Evolutionary conservation across 208 protist genomes (phyloP).

Genomic region (Crithidia mellificae): DNA sequence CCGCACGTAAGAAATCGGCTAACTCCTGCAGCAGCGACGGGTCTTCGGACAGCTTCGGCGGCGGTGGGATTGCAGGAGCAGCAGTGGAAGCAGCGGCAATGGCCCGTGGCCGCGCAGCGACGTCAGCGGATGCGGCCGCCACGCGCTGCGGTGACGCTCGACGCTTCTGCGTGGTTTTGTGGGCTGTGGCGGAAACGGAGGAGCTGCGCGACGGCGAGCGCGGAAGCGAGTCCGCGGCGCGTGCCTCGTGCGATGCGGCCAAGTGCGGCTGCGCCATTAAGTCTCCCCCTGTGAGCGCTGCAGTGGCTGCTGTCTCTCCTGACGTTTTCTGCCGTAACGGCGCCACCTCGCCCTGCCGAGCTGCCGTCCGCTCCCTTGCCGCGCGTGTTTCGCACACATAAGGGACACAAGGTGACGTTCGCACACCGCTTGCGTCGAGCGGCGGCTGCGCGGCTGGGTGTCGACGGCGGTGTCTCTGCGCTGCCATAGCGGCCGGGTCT

Average conservation of each 20-base stretch:
- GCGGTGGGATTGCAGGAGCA: background rate
- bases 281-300: too few relatives aligned
- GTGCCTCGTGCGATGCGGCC: too few relatives aligned
- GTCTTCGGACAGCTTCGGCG: conserved; percentile 9
- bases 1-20: conserved; percentile 25
- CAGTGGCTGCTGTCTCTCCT: too few relatives aligned
- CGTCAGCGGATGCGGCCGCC: too few relatives aligned
- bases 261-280: too few relatives aligned
- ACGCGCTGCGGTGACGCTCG: too few relatives aligned
- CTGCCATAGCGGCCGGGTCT: conserved; percentile 3
- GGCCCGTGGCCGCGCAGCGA: too few relatives aligned
- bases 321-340: background rate
- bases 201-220: too few relatives aligned
- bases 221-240: too few relatives aligned
- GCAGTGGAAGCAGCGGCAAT: too few relatives aligned
- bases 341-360: background rate
- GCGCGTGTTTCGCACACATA: background rate
- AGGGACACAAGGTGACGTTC: background rate
- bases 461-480: conserved; percentile 12
- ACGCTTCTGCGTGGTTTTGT: too few relatives aligned
- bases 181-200: too few relatives aligned
- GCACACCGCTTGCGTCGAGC: background rate
- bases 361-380: background rate
- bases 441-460: background rate
- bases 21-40: conserved; percentile 19